A percentile compares a stretch with the other conserved stretches of the same genome.
Evolutionary conservation across 768 basidiomycete species (phyloP).

Genomic region (Filobasidium wieringae): DNA sequence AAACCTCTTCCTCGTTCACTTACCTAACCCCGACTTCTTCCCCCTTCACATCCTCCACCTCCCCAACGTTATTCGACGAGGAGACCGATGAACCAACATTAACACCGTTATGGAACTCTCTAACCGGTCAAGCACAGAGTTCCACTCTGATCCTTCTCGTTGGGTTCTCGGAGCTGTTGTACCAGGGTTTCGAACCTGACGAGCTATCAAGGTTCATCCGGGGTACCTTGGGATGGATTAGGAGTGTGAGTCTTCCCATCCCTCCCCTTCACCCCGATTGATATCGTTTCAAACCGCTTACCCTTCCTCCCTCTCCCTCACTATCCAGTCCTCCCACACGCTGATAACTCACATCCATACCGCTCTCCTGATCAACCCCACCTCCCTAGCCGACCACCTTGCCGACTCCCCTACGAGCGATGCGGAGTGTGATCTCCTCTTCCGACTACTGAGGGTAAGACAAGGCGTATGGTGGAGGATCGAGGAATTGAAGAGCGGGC

Average conservation of each 20-base stretch:
- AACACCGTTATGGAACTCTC: neutral
- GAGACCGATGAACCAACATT: neutral
- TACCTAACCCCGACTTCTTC: neutral
- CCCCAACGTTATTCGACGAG: neutral
- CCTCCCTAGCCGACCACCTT: conserved; percentile 3
- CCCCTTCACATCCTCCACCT: neutral
- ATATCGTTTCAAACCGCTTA: neutral
- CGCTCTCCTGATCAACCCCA: conserved; percentile 20
- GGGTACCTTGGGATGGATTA: conserved; percentile 12
- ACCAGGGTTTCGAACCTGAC: conserved; percentile 19
- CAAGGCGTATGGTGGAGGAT: conserved; percentile 31
- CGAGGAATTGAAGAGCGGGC: conserved; percentile 22
- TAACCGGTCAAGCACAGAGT: too few species aligned
- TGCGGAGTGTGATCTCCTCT: conserved; percentile 19
- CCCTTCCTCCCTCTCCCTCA: neutral
- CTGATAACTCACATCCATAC: conserved; percentile 29
- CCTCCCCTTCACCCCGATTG: neutral
- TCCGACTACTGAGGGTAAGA: conserved; percentile 21
- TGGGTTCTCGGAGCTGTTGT: conserved; percentile 24
- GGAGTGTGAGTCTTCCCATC: conserved; percentile 13
- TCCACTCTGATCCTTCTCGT: conserved; percentile 28
- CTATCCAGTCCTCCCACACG: conserved; percentile 4
- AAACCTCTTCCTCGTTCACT: neutral
- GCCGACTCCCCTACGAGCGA: neutral
- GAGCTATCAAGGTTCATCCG: conserved; percentile 24